A percentile compares a stretch with the other conserved stretches of the same genome.
Conservation (phyloP, 768 basidiomycete species). For the Termitomyces sp. region DNA sequence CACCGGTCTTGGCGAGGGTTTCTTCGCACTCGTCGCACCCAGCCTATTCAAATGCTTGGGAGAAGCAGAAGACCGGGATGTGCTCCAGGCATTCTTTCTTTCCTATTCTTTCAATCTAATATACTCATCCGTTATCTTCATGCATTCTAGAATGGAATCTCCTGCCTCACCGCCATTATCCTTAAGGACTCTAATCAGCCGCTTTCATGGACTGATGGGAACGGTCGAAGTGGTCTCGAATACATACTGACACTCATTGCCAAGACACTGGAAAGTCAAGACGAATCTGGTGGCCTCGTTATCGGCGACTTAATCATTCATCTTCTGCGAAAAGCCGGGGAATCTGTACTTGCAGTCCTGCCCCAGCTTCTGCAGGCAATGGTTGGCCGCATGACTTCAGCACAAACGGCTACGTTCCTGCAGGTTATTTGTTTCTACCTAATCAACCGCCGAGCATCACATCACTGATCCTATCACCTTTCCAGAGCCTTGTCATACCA, state of each 20-base stretch:
- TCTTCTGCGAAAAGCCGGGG: constrained; percentile 79
- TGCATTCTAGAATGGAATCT: constrained; percentile 67
- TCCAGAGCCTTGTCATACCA: constrained; percentile 83
- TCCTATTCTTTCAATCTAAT: background rate
- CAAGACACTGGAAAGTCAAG: constrained; percentile 69
- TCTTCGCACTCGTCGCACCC: constrained; percentile 74
- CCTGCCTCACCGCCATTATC: constrained; percentile 77
- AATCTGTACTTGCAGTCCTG: constrained; percentile 76
- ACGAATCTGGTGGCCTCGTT: constrained; percentile 90
- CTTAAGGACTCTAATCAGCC: constrained; percentile 86
- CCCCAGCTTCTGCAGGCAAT: constrained; percentile 86
- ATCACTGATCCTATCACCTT: background rate
- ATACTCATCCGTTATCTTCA: background rate
- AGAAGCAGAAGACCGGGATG: constrained; percentile 81
- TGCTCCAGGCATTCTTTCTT: constrained; percentile 57
- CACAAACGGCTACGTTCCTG: constrained; percentile 87
- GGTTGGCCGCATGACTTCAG: constrained; percentile 73
- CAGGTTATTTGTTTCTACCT: constrained; percentile 50
- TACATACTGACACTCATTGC: constrained; percentile 74
- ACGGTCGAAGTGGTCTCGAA: constrained; percentile 73
- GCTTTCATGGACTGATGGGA: constrained; percentile 65
- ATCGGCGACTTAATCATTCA: constrained; percentile 96
- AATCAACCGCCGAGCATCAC: background rate
- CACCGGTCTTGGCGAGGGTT: constrained; percentile 70
- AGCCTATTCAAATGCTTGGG: constrained; percentile 67